Evolutionary conservation across 2,329 filamentous ascomycete species (phyloP).

Genomic region (Elsinoe perseae): DNA sequence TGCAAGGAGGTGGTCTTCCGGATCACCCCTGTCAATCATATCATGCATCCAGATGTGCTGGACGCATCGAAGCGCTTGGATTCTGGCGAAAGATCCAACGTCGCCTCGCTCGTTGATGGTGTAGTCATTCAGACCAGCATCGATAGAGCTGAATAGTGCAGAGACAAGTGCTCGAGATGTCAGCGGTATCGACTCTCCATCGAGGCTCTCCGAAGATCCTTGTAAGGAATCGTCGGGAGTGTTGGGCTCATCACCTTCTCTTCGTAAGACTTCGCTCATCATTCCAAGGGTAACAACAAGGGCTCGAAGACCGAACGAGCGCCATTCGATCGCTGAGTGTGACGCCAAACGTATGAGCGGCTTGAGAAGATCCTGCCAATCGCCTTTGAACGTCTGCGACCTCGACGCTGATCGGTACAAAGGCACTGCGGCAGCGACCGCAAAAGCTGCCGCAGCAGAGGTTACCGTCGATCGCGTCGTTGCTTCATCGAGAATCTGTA

Average conservation of each 20-base stretch:
- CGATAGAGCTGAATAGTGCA: conserved; percentile 22
- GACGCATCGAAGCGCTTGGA: conserved; percentile 66
- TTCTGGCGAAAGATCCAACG: conserved; percentile 74
- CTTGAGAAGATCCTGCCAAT: conserved; percentile 24
- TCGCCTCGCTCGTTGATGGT: conserved; percentile 85
- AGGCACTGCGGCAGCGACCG: not conserved
- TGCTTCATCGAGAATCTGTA: not conserved
- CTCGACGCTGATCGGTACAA: not conserved
- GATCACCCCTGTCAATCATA: not conserved
- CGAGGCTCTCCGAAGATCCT: not conserved
- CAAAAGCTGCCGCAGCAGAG: not conserved
- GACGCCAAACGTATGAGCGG: conserved; percentile 27
- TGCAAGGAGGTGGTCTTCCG: conserved; percentile 18
- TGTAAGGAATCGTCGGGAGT: not conserved
- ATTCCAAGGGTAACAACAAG: conserved; percentile 26
- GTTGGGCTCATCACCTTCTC: not conserved
- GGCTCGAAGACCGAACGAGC: conserved; percentile 36
- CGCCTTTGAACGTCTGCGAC: conserved; percentile 20
- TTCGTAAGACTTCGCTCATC: not conserved
- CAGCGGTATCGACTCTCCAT: not conserved
- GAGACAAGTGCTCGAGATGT: not conserved
- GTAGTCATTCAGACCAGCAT: conserved; percentile 67
- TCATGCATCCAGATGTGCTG: conserved; percentile 36
- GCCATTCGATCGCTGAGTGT: conserved; percentile 36
- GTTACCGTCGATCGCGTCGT: not conserved